A percentile compares a stretch with the other conserved stretches of the same genome.
These are phyloP conservation scores for Aspergillus ruber DNA, from an alignment of 2,329 filamentous ascomycete genomes.

Conservation along the genomic window DNA sequence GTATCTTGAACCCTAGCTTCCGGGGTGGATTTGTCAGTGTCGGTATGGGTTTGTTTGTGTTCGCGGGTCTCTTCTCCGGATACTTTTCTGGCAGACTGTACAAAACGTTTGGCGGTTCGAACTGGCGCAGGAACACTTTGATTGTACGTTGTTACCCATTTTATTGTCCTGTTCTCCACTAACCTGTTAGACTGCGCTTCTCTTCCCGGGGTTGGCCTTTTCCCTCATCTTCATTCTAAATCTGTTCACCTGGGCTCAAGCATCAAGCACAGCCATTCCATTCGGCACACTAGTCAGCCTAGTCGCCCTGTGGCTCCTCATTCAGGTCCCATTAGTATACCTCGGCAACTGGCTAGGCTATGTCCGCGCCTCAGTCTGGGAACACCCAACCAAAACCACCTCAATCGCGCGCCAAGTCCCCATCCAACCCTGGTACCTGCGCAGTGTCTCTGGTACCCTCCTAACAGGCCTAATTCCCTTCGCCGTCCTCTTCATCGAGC, in stretches of 20 bases:
- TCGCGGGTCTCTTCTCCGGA: slow-evolving; percentile 76
- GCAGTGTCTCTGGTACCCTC: slow-evolving; percentile 57
- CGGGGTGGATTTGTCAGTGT: slow-evolving; percentile 85
- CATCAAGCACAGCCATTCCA: slow-evolving; percentile 78
- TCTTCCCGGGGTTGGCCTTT: slow-evolving; percentile 76
- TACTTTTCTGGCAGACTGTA: slow-evolving; percentile 82
- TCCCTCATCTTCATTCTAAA: slow-evolving; percentile 71
- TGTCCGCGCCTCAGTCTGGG: slow-evolving; percentile 60
- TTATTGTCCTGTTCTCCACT: slow-evolving; percentile 1
- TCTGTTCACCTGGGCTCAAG: slow-evolving; percentile 84
- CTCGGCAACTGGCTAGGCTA: slow-evolving; percentile 73
- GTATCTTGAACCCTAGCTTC: slow-evolving; percentile 77
- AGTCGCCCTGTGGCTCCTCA: slow-evolving; percentile 71
- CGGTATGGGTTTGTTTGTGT: slow-evolving; percentile 72
- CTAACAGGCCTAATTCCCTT: slow-evolving; percentile 76
- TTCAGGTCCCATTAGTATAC: slow-evolving; percentile 80
- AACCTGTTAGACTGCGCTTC: slow-evolving; percentile 54
- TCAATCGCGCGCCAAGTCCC: slow-evolving; percentile 68
- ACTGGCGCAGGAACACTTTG: slow-evolving; percentile 69
- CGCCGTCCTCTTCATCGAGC: slow-evolving; percentile 79
- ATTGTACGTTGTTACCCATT: slow-evolving; percentile 38
- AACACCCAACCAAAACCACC: slow-evolving; percentile 74
- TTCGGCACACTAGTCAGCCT: slow-evolving; percentile 72
- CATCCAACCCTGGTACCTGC: slow-evolving; percentile 67
- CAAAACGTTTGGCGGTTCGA: slow-evolving; percentile 70